A percentile compares a stretch with the other conserved stretches of the same genome.
Evolutionary conservation across 176 grass and related monocot species (phyloP).

Genomic region (barley (Hordeum vulgare)): DNA sequence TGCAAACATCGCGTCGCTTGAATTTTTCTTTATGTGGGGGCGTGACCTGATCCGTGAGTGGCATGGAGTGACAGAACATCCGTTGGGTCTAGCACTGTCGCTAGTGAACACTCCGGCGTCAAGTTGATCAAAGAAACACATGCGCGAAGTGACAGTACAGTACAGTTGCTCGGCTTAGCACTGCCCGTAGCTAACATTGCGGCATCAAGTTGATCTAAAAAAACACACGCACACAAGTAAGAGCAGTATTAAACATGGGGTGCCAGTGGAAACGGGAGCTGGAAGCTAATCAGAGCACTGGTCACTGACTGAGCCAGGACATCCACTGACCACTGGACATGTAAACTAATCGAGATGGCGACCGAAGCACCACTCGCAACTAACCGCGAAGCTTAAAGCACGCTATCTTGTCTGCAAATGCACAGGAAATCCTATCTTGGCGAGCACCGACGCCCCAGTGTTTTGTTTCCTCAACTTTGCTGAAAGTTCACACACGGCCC

Average conservation of each 20-base stretch:
- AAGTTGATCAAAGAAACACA: no score
- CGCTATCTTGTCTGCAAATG: neutral
- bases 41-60: no score
- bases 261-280: neutral
- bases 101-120: neutral
- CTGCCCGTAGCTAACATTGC: neutral
- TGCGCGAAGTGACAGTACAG: no score
- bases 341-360: constrained; percentile 8
- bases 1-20: no score
- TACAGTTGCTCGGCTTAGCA: neutral
- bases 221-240: neutral
- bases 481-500: no score
- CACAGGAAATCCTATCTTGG: neutral
- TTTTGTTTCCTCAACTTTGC: no score
- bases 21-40: no score
- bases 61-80: neutral
- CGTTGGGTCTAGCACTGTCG: neutral
- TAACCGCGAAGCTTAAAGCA: neutral
- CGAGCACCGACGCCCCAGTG: neutral
- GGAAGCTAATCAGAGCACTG: neutral
- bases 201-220: neutral
- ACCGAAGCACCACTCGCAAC: constrained; percentile 15
- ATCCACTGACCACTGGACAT: neutral
- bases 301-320: neutral
- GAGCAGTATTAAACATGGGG: neutral